Conservation (phyloP, 768 basidiomycete species). For the Crepidotus variabilis region DNA sequence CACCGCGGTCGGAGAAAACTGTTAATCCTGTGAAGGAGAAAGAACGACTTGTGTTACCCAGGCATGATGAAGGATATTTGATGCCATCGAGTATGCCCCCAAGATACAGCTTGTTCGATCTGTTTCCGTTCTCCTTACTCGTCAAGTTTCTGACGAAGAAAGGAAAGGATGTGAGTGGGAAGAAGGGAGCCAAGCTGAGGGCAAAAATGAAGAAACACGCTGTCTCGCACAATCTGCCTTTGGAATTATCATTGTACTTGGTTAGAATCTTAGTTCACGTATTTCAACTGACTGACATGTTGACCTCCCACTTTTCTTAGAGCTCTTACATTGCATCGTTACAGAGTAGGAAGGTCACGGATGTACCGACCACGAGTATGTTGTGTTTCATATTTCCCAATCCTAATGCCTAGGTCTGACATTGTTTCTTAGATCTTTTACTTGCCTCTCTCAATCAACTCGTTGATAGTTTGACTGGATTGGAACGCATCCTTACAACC, state of each 20-base stretch:
- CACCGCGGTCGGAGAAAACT: conserved; percentile 18
- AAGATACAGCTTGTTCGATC: conserved; percentile 54
- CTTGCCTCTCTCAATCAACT: conserved; percentile 47
- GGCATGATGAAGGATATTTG: conserved; percentile 41
- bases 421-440: conserved; percentile 36
- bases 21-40: conserved; percentile 9
- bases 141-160: conserved; percentile 40
- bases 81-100: conserved; percentile 57
- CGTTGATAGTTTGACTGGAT: conserved; percentile 62
- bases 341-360: conserved; percentile 50
- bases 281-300: conserved; percentile 1
- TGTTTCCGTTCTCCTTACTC: conserved; percentile 68
- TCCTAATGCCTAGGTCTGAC: not conserved
- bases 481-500: conserved; percentile 72
- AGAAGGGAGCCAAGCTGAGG: conserved; percentile 51
- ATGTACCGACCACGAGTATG: conserved; percentile 62
- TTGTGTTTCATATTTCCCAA: conserved; percentile 8
- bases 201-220: conserved; percentile 44
- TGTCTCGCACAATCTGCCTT: conserved; percentile 58
- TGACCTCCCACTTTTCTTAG: conserved; percentile 25
- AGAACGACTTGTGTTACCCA: conserved; percentile 33
- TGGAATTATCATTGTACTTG: conserved; percentile 67
- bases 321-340: conserved; percentile 64
- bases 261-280: conserved; percentile 28
- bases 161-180: conserved; percentile 55